Evolutionary conservation across 1,284 basidiomycete species (phyloP).

Genomic region (Hymenochaete sp.): DNA sequence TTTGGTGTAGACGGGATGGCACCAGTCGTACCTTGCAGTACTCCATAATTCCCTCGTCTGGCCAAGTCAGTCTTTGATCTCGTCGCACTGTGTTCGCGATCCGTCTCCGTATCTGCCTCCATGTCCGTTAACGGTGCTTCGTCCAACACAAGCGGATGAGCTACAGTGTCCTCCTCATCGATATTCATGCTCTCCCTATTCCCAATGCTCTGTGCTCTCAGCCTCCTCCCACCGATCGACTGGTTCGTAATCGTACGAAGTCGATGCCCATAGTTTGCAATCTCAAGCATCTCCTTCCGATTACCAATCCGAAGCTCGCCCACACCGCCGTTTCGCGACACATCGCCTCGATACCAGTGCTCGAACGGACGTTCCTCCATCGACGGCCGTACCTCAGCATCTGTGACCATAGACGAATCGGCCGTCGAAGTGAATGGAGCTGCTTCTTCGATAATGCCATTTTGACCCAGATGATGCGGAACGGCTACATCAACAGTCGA

Average conservation of each 20-base stretch:
- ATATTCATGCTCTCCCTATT: slow-evolving; percentile 46
- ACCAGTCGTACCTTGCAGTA: neutral
- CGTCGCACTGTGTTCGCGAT: slow-evolving; percentile 26
- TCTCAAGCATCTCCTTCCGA: slow-evolving; percentile 71
- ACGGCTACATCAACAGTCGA: slow-evolving; percentile 11
- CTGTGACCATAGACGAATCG: slow-evolving; percentile 22
- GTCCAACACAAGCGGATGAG: slow-evolving; percentile 48
- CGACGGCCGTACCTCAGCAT: slow-evolving; percentile 37
- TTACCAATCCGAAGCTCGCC: slow-evolving; percentile 64
- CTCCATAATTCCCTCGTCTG: neutral
- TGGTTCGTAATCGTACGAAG: slow-evolving; percentile 26
- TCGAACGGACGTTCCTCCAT: slow-evolving; percentile 71
- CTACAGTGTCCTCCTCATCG: slow-evolving; percentile 21
- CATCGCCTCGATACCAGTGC: slow-evolving; percentile 76
- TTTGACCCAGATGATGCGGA: slow-evolving; percentile 2
- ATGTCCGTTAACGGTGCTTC: slow-evolving; percentile 62
- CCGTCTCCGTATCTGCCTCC: slow-evolving; percentile 44
- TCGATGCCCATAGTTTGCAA: slow-evolving; percentile 68
- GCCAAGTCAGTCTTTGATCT: neutral
- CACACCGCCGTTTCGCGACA: slow-evolving; percentile 71
- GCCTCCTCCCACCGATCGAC: slow-evolving; percentile 21
- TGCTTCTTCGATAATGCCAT: slow-evolving; percentile 16
- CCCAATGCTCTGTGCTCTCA: slow-evolving; percentile 36
- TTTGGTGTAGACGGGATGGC: slow-evolving; percentile 1
- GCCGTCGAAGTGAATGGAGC: slow-evolving; percentile 17